phyloP scores from a whole-genome alignment of 139 green algal species.

The Chlamydomonas incerta region DNA sequence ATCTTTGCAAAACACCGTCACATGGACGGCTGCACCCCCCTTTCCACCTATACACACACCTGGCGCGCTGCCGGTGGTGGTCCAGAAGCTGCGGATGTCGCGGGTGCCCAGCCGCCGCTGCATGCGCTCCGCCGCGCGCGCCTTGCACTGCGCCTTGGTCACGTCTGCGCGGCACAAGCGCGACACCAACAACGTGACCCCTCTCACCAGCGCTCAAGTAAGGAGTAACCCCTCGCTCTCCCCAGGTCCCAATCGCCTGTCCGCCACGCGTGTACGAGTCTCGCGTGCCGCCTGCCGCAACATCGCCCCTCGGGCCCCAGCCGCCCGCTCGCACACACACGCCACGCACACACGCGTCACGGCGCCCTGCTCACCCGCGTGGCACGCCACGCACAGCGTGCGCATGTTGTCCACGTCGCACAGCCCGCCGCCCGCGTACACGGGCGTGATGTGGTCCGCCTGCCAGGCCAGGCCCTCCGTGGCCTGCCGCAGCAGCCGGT shows the following conservation, averaged over 20 bases:
- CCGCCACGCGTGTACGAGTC: too few species aligned
- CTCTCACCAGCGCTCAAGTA: too few species aligned
- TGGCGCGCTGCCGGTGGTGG: not conserved
- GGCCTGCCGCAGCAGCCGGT: conserved; percentile 45
- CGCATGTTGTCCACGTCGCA: conserved; percentile 92
- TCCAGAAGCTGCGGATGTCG: conserved; percentile 63
- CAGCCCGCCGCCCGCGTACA: conserved; percentile 87
- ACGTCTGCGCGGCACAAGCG: conserved; percentile 46
- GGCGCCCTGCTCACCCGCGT: conserved; percentile 54
- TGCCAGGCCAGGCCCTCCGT: conserved; percentile 89
- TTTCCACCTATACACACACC: too few species aligned
- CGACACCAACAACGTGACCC: too few species aligned
- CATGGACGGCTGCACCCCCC: too few species aligned
- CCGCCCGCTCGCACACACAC: too few species aligned
- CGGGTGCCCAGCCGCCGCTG: conserved; percentile 46
- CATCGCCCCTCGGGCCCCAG: too few species aligned
- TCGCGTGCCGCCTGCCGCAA: too few species aligned
- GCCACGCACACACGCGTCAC: too few species aligned
- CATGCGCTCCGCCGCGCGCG: conserved; percentile 56
- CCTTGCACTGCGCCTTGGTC: conserved; percentile 65
- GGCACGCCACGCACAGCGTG: conserved; percentile 91
- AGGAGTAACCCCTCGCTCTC: too few species aligned
- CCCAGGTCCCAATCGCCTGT: too few species aligned
- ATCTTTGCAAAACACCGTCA: too few species aligned
- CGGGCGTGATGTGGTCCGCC: conserved; percentile 89